phyloP scores from a whole-genome alignment of 352 stramenopile genomes.

The Globisporangium iwayamae region DNA sequence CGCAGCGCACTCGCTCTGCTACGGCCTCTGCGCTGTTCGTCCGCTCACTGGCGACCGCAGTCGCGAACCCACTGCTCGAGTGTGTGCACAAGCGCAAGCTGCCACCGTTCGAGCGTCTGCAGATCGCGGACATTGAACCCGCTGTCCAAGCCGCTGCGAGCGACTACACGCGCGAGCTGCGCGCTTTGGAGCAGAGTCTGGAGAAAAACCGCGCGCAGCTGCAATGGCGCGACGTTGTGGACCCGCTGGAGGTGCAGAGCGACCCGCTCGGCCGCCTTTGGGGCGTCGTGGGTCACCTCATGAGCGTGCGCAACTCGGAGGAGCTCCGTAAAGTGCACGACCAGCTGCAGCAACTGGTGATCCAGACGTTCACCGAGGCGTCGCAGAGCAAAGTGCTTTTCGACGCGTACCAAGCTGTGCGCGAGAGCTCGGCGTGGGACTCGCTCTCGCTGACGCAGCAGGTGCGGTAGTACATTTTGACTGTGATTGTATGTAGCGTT shows the following conservation, averaged over 20 bases:
- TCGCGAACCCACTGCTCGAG: slow-evolving; percentile 44
- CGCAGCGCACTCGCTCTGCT: background rate
- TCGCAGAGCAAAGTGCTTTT: slow-evolving; percentile 93
- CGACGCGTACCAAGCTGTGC: slow-evolving; percentile 83
- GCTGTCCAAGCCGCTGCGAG: slow-evolving; percentile 49
- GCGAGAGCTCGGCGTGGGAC: slow-evolving; percentile 56
- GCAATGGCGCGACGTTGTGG: slow-evolving; percentile 87
- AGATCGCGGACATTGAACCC: slow-evolving; percentile 57
- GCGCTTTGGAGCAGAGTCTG: slow-evolving; percentile 40
- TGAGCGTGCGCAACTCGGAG: slow-evolving; percentile 96
- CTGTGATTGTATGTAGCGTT: background rate
- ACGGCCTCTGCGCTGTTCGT: background rate
- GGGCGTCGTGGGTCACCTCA: slow-evolving; percentile 95
- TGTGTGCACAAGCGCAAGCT: slow-evolving; percentile 58
- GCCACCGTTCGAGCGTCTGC: slow-evolving; percentile 65
- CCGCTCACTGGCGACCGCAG: slow-evolving; percentile 4
- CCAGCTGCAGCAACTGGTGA: slow-evolving; percentile 90
- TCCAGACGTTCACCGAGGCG: slow-evolving; percentile 90
- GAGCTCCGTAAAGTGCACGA: slow-evolving; percentile 93
- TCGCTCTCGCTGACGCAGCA: slow-evolving; percentile 58
- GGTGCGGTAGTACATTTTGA: slow-evolving; percentile 18
- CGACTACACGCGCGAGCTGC: slow-evolving; percentile 49
- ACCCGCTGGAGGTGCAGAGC: slow-evolving; percentile 90
- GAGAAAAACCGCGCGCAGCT: slow-evolving; percentile 20
- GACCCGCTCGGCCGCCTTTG: slow-evolving; percentile 91